phyloP scores from a whole-genome alignment of 306 rosid genomes.

The Lathyrus tuberosus region DNA sequence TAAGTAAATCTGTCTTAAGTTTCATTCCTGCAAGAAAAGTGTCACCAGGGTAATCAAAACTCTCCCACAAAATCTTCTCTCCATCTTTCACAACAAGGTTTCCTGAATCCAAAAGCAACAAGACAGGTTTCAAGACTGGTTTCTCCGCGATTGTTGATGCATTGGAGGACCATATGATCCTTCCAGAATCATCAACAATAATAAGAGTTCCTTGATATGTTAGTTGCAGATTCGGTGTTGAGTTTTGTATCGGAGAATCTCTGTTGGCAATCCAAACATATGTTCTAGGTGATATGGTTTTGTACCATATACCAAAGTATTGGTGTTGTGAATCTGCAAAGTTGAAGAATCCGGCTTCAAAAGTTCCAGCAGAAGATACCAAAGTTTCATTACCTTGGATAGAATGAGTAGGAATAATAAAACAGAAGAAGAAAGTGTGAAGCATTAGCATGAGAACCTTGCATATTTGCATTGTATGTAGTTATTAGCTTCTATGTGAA shows the following conservation, averaged over 20 bases:
- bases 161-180: constrained; percentile 33
- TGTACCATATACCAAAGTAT: constrained; percentile 28
- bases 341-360: background rate
- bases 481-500: background rate
- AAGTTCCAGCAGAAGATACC: background rate
- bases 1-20: background rate
- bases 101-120: constrained; percentile 39
- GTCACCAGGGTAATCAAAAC: constrained; percentile 45
- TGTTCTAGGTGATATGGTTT: constrained; percentile 6
- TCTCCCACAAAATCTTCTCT: constrained; percentile 37
- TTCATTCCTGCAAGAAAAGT: constrained; percentile 38
- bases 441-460: background rate
- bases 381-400: background rate
- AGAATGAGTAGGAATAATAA: background rate
- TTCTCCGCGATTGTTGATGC: constrained; percentile 4
- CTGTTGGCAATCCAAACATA: constrained; percentile 30
- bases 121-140: constrained; percentile 16
- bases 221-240: constrained; percentile 10
- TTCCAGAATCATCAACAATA: constrained; percentile 33
- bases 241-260: constrained; percentile 20
- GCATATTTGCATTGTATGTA: background rate
- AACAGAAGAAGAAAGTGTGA: background rate
- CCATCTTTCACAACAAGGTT: constrained; percentile 36
- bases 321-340: background rate
- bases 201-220: background rate